Conservation (phyloP, 2,329 filamentous ascomycete genomes). For the Paecilomyces fulvus region DNA sequence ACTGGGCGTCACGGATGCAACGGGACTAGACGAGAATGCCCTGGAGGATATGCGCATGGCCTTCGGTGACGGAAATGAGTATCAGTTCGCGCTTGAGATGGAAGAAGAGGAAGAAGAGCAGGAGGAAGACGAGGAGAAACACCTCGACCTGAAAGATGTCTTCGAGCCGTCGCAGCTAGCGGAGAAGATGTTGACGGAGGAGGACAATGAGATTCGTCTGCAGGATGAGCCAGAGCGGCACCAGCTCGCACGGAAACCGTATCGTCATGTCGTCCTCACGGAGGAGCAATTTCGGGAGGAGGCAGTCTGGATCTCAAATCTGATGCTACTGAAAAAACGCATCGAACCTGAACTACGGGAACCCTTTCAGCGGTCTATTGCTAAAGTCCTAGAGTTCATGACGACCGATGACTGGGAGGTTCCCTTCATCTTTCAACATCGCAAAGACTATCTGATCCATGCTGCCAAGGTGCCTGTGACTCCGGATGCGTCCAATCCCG, state of each 20-base stretch:
- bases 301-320: slow-evolving; percentile 79
- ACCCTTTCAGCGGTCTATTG: slow-evolving; percentile 79
- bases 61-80: slow-evolving; percentile 92
- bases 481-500: slow-evolving; percentile 56
- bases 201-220: slow-evolving; percentile 83
- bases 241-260: slow-evolving; percentile 81
- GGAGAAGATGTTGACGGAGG: slow-evolving; percentile 91
- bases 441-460: slow-evolving; percentile 95
- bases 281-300: slow-evolving; percentile 87
- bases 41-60: slow-evolving; percentile 94
- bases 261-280: slow-evolving; percentile 70
- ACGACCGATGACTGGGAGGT: slow-evolving; percentile 92
- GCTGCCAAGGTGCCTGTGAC: slow-evolving; percentile 61
- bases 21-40: slow-evolving; percentile 82
- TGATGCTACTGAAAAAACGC: slow-evolving; percentile 82
- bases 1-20: slow-evolving; percentile 63
- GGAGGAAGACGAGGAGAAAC: slow-evolving; percentile 68
- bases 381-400: slow-evolving; percentile 90
- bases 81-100: slow-evolving; percentile 84
- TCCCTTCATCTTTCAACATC: slow-evolving; percentile 95
- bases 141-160: slow-evolving; percentile 90
- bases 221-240: slow-evolving; percentile 90
- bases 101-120: slow-evolving; percentile 78
- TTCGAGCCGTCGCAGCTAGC: slow-evolving; percentile 93
- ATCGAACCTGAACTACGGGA: slow-evolving; percentile 62